phyloP scores from a whole-genome alignment of 2,329 filamentous ascomycete genomes.

The Fusarium denticulatum region DNA sequence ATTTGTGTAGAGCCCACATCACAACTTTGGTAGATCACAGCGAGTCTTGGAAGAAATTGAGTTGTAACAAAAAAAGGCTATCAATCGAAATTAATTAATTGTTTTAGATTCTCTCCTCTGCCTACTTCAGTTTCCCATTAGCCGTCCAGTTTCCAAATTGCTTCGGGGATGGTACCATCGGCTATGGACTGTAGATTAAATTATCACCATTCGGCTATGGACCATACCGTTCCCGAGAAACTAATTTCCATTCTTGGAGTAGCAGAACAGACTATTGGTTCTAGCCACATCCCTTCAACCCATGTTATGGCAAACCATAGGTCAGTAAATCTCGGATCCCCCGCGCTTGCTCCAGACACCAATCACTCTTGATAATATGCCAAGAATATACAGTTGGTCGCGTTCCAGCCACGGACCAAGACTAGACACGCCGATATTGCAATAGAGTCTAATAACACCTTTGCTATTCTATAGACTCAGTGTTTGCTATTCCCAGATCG shows the following conservation, averaged over 20 bases:
- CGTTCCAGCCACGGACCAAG: background rate
- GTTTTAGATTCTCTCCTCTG: background rate
- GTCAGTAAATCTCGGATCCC: background rate
- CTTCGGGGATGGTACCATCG: background rate
- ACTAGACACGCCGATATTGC: no score
- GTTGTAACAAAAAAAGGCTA: background rate
- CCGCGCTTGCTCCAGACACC: background rate
- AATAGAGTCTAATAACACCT: no score
- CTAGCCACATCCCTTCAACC: background rate
- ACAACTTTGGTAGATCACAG: background rate
- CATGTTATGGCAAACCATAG: background rate
- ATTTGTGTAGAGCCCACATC: background rate
- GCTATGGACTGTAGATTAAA: background rate
- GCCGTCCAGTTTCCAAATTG: rapidly evolving
- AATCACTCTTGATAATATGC: rapidly evolving
- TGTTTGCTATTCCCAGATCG: constrained; percentile 1
- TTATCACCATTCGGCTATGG: background rate
- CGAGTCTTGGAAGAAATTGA: rapidly evolving
- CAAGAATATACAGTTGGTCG: background rate
- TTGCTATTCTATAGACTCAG: background rate
- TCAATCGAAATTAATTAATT: rapidly evolving
- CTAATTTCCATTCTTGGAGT: background rate
- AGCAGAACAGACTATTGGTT: background rate
- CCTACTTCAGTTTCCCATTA: background rate
- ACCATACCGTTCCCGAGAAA: background rate